phyloP scores from a whole-genome alignment of 176 grass and related monocot genomes.

The Hordeum marinum region DNA sequence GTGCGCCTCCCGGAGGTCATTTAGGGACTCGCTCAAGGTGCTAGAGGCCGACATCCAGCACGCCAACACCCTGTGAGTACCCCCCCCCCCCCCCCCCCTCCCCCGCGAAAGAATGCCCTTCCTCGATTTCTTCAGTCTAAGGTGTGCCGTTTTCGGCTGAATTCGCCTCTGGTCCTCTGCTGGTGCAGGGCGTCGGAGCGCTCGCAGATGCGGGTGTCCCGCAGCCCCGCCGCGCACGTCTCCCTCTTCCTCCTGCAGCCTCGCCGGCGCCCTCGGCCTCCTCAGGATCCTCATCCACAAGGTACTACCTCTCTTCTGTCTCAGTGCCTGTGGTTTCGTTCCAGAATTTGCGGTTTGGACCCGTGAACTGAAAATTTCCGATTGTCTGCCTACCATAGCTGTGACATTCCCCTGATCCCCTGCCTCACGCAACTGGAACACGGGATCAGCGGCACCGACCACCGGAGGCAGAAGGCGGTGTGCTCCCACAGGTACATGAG shows the following conservation, averaged over 20 bases:
- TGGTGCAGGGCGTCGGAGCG: slow-evolving; percentile 60
- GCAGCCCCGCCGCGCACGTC: slow-evolving; percentile 43
- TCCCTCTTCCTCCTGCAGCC: slow-evolving; percentile 81
- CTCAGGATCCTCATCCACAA: slow-evolving; percentile 76
- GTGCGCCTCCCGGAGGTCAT: slow-evolving; percentile 67
- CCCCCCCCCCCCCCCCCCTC: too few species aligned
- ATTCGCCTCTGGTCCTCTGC: neutral
- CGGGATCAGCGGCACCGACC: slow-evolving; percentile 59
- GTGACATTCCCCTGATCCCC: slow-evolving; percentile 83
- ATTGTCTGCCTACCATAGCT: slow-evolving; percentile 22
- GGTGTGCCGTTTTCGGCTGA: too few species aligned
- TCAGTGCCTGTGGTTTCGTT: neutral
- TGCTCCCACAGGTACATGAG: slow-evolving; percentile 49
- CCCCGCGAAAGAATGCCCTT: neutral
- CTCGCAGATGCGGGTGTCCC: too few species aligned
- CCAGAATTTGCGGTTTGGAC: neutral
- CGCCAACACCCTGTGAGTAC: slow-evolving; percentile 72
- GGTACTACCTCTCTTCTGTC: neutral
- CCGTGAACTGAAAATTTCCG: neutral
- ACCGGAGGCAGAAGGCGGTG: slow-evolving; percentile 45
- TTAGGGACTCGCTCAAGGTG: slow-evolving; percentile 95
- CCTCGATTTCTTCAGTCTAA: neutral
- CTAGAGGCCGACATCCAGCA: slow-evolving; percentile 93
- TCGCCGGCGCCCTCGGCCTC: slow-evolving; percentile 76
- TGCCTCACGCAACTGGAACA: slow-evolving; percentile 71